Evolutionary conservation across 192 early-diverging fungal genomes (phyloP).

Genomic region (Dissophora ornata): DNA sequence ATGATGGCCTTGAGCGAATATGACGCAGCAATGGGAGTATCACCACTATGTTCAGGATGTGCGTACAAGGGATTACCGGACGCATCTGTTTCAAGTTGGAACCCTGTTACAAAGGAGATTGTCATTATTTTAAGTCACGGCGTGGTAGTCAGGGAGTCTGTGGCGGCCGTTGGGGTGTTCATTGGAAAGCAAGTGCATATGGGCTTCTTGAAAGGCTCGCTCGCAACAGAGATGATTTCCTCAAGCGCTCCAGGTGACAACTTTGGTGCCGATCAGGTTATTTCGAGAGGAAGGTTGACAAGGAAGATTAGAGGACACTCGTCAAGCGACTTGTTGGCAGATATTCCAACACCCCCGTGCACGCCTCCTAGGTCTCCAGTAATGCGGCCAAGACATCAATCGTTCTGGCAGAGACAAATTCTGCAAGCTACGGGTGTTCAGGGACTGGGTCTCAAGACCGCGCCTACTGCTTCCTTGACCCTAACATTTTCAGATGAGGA

Average conservation of each 20-base stretch:
- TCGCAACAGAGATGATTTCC: conserved; percentile 46
- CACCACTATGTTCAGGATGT: conserved; percentile 24
- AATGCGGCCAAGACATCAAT: conserved; percentile 8
- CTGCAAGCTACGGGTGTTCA: conserved; percentile 1
- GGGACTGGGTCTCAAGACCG: neutral
- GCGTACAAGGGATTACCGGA: conserved; percentile 45
- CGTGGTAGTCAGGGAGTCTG: conserved; percentile 33
- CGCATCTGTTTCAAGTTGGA: conserved; percentile 24
- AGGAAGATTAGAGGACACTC: neutral
- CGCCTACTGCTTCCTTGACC: neutral
- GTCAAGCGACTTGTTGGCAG: neutral
- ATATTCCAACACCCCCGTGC: conserved; percentile 45
- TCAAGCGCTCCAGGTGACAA: neutral
- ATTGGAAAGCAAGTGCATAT: conserved; percentile 52
- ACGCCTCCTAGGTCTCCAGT: conserved; percentile 46
- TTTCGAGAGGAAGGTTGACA: too few relatives aligned
- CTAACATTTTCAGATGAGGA: too few relatives aligned
- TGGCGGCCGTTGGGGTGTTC: conserved; percentile 48
- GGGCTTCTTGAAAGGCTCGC: conserved; percentile 46
- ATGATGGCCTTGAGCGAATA: neutral
- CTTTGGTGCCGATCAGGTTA: too few relatives aligned
- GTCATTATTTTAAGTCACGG: conserved; percentile 36
- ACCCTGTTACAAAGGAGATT: conserved; percentile 29
- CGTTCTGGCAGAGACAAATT: conserved; percentile 18
- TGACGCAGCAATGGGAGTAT: neutral